Evolutionary conservation across 805 yeast species (phyloP).

Genomic region (Candida krabiensis): DNA sequence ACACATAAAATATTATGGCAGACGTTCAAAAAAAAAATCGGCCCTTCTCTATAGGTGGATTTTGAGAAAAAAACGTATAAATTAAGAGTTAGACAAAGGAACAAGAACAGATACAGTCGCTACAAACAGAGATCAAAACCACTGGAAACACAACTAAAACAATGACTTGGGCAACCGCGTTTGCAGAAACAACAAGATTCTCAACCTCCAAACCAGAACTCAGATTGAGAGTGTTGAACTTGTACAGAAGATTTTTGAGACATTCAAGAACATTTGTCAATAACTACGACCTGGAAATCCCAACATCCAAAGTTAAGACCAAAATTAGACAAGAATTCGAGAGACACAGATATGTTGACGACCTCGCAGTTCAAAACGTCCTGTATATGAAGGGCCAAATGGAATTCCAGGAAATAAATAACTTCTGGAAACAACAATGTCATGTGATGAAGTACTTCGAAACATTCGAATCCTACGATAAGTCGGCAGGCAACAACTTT

Average conservation of each 20-base stretch:
- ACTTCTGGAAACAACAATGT: constrained; percentile 88
- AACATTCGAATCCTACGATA: constrained; percentile 56
- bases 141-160: too few relatives aligned
- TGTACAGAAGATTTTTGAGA: constrained; percentile 74
- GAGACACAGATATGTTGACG: constrained; percentile 72
- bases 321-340: constrained; percentile 89
- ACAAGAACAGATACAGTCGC: too few relatives aligned
- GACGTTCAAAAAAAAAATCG: too few relatives aligned
- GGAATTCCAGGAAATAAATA: constrained; percentile 86
- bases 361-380: constrained; percentile 63
- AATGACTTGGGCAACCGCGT: constrained; percentile 73
- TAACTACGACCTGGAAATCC: constrained; percentile 72
- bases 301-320: constrained; percentile 75
- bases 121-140: too few relatives aligned
- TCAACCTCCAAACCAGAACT: constrained; percentile 61
- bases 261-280: constrained; percentile 51
- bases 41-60: too few relatives aligned
- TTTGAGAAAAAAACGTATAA: too few relatives aligned
- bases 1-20: too few relatives aligned
- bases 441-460: constrained; percentile 83
- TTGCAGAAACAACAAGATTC: constrained; percentile 77
- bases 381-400: constrained; percentile 80
- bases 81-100: too few relatives aligned
- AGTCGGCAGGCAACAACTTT: constrained; percentile 58
- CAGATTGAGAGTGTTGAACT: constrained; percentile 59